phyloP scores from a whole-genome alignment of 768 basidiomycete species.

The Calocybe cyanea region DNA sequence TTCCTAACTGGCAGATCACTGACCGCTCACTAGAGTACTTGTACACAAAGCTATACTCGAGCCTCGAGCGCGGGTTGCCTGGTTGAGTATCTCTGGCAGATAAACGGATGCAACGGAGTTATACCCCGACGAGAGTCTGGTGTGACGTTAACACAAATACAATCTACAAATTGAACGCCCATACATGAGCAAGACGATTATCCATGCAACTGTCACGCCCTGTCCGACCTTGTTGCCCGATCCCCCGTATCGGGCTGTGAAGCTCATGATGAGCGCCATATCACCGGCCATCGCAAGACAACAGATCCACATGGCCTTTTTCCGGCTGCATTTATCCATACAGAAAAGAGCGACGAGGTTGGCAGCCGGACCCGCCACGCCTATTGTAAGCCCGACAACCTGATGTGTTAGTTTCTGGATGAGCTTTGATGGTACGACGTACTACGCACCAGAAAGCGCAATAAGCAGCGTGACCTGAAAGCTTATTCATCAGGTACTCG shows the following conservation, averaged over 20 bases:
- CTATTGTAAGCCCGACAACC: not conserved
- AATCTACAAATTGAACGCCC: not conserved
- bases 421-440: no score
- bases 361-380: slow-evolving; percentile 3
- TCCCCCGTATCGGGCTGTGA: slow-evolving; percentile 3
- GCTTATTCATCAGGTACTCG: no score
- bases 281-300: slow-evolving; percentile 9
- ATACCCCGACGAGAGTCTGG: slow-evolving; percentile 7
- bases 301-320: slow-evolving; percentile 9
- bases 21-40: slow-evolving; percentile 5
- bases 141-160: not conserved
- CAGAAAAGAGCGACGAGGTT: slow-evolving; percentile 10
- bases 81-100: slow-evolving; percentile 10
- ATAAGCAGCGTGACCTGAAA: slow-evolving; percentile 6
- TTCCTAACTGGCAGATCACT: not conserved
- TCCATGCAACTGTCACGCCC: slow-evolving; percentile 9
- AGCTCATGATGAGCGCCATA: slow-evolving; percentile 12
- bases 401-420: no score
- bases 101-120: slow-evolving; percentile 6
- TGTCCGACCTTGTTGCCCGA: slow-evolving; percentile 7
- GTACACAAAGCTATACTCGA: slow-evolving; percentile 7
- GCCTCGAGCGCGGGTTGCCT: slow-evolving; percentile 8
- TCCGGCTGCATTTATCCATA: slow-evolving; percentile 11
- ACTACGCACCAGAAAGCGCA: slow-evolving; percentile 5
- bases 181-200: slow-evolving; percentile 7